phyloP scores from a whole-genome alignment of 1,284 basidiomycete genomes.

The Rhizopogon parksii region DNA sequence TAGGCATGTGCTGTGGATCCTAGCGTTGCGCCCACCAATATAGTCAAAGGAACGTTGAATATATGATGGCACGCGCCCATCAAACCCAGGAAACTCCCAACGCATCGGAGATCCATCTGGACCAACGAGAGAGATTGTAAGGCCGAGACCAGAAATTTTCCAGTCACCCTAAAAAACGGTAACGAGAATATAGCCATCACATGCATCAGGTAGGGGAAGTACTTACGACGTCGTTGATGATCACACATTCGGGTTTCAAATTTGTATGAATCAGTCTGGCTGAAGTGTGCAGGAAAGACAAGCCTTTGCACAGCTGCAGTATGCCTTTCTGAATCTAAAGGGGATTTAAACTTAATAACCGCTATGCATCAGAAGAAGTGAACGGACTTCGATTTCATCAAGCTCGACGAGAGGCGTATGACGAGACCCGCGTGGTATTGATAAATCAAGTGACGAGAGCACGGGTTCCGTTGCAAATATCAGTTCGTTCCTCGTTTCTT shows the following conservation, averaged over 20 bases:
- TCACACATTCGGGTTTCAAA: conserved; percentile 75
- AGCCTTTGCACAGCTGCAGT: conserved; percentile 87
- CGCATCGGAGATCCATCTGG: conserved; percentile 69
- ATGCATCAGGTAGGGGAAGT: background rate
- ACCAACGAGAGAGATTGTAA: conserved; percentile 74
- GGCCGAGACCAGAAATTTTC: conserved; percentile 90
- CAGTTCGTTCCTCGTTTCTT: conserved; percentile 85
- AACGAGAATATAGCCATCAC: conserved; percentile 1
- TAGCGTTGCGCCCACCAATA: conserved; percentile 51
- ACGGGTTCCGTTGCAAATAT: conserved; percentile 92
- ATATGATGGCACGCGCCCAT: conserved; percentile 73
- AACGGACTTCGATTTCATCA: conserved; percentile 83
- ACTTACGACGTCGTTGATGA: conserved; percentile 83
- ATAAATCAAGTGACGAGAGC: conserved; percentile 69
- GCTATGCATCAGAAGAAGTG: conserved; percentile 1
- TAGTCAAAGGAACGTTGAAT: conserved; percentile 94
- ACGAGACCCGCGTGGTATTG: conserved; percentile 59
- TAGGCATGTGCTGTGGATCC: background rate
- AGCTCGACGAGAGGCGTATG: conserved; percentile 59
- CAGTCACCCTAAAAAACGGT: conserved; percentile 76
- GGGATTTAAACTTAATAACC: conserved; percentile 5
- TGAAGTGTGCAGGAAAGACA: conserved; percentile 88
- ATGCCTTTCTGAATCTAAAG: conserved; percentile 92
- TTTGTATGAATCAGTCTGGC: conserved; percentile 92
- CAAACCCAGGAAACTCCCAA: conserved; percentile 88